Percentiles rank a stretch among this genome's conserved stretches.
phyloP scores from a whole-genome alignment of 148 eudicot species.

The Silene conica region DNA sequence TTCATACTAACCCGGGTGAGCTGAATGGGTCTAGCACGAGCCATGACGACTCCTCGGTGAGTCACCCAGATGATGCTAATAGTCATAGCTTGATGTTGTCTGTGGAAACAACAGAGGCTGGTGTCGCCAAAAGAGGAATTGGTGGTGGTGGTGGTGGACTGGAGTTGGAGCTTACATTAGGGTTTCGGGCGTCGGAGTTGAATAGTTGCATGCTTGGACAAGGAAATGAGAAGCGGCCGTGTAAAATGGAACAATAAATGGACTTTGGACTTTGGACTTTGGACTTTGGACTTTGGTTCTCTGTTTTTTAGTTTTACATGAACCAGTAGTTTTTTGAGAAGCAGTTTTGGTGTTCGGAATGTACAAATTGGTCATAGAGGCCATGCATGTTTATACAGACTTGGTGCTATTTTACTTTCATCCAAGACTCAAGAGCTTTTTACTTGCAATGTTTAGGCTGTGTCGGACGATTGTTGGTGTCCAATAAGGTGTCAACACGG shows the following conservation, averaged over 20 bases:
- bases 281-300: no score
- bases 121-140: background rate
- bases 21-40: slow-evolving; percentile 44
- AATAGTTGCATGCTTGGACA: background rate
- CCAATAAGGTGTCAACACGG: no score
- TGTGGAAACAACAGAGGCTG: slow-evolving; percentile 26
- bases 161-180: slow-evolving; percentile 57
- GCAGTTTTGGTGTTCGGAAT: background rate
- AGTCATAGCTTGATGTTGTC: slow-evolving; percentile 31
- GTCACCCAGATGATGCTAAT: slow-evolving; percentile 46
- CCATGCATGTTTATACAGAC: background rate
- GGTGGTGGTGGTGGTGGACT: slow-evolving; percentile 30
- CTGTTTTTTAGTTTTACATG: background rate
- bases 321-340: background rate
- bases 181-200: slow-evolving; percentile 25
- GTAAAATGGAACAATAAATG: background rate
- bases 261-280: no score
- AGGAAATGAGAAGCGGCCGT: background rate
- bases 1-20: slow-evolving; percentile 19
- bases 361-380: background rate
- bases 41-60: slow-evolving; percentile 60
- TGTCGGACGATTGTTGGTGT: no score
- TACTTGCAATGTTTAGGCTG: no score
- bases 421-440: no score
- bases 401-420: no score